Base-by-base conservation (phyloP, 192 early-diverging fungal genomes). In the Podila minutissima region DNA sequence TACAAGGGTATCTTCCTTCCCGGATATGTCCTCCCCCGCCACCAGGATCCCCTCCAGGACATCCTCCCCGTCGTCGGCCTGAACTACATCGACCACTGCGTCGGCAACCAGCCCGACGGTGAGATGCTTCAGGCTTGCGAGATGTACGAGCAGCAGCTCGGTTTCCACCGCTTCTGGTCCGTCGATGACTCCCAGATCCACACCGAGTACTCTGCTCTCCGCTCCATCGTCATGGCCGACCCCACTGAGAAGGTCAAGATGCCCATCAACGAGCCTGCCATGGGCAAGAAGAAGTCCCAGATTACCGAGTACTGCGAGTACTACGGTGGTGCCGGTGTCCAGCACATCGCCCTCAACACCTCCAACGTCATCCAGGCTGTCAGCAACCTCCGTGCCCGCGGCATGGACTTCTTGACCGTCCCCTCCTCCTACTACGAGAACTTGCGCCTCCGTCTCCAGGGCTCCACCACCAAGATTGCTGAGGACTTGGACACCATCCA, bases 101-200 rank as follows among this genome's bases (percentile, higher is more conserved):
- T 99, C 53, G 95, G 93, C 15, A 99, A 98, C 88, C 96, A 98
- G 82, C 96, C 96, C 68, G 95, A 97, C 74, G 84, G 91, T 86
- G 87, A 94, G 86, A 97, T 99, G 96, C 82, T 91, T 33, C 74
- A 89, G 68, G 91, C 94, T 66, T 94, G 92, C 83, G 92, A 96
- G 71, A 86, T 92, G 69, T 83, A 99, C 85, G 96, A 97, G 86
- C 86, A 91, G 64, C 86, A 91, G 66, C 90, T 99, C n/a, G 95
- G 94, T 67, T 99, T 98, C 91, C 97, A 97, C 86, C 91, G 97
- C 55, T 99, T 98, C 93, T 98, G 96, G 96, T 96, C 94, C 51
- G 95, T 99, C 53, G 97, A 99, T 84, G 97, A 99, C 87, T 94
- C 88, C 64, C 94, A 97, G 84, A 95, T 99, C 57, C 92, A 94